Conservation (phyloP, 805 yeast species). For the Gaillardinia entomophila region DNA sequence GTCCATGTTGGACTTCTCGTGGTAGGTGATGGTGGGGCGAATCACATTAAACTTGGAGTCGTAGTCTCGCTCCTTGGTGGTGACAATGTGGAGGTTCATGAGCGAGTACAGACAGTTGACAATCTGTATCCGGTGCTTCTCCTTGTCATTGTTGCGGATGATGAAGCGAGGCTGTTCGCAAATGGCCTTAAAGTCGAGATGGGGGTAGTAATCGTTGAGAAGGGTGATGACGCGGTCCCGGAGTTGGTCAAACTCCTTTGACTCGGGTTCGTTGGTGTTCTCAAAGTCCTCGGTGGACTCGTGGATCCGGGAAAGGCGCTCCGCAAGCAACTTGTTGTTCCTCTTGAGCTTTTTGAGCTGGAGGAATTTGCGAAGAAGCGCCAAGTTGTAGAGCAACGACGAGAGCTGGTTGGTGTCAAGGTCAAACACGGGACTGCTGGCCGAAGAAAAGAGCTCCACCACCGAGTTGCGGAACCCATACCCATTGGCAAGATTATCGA, state of each 20-base stretch:
- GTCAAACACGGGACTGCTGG: slow-evolving; percentile 35
- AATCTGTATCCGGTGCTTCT: slow-evolving; percentile 15
- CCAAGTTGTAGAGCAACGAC: slow-evolving; percentile 27
- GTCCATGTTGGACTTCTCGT: slow-evolving; percentile 15
- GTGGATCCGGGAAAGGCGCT: neutral
- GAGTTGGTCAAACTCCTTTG: slow-evolving; percentile 1
- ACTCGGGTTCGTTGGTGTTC: neutral
- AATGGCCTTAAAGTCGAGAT: slow-evolving; percentile 20
- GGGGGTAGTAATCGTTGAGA: slow-evolving; percentile 27
- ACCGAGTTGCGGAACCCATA: slow-evolving; percentile 32
- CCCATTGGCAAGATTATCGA: slow-evolving; percentile 26
- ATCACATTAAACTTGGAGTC: slow-evolving; percentile 28
- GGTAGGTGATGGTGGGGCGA: slow-evolving; percentile 25
- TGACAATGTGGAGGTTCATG: slow-evolving; percentile 26
- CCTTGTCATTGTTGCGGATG: slow-evolving; percentile 15
- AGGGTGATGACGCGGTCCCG: slow-evolving; percentile 12
- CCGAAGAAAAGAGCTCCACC: slow-evolving; percentile 31
- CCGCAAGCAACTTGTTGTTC: neutral
- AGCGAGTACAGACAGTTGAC: slow-evolving; percentile 30
- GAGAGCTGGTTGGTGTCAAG: slow-evolving; percentile 27
- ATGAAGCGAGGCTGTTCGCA: slow-evolving; percentile 30
- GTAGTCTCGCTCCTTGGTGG: slow-evolving; percentile 26
- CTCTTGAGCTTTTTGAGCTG: slow-evolving; percentile 12
- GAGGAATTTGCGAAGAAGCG: slow-evolving; percentile 21
- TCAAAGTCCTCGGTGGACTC: neutral